Evolutionary conservation across 1,284 basidiomycete genomes (phyloP).

Genomic region (Tranzscheliella williamsii): DNA sequence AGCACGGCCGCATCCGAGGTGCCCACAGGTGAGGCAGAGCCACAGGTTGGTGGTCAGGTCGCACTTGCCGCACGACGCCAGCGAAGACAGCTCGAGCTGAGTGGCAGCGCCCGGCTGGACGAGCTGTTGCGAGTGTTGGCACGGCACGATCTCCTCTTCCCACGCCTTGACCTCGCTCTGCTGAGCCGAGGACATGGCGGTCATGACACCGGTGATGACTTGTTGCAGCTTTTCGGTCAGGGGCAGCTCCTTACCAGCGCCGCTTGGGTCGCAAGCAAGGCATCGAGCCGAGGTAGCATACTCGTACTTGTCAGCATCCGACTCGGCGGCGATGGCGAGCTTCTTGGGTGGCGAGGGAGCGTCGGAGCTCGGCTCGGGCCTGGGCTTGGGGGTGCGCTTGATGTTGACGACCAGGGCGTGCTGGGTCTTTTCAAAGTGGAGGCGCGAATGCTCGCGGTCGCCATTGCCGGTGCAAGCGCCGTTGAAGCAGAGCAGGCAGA

Average conservation of each 20-base stretch:
- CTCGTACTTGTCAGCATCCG: conserved; percentile 86
- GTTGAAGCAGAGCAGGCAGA: conserved; percentile 91
- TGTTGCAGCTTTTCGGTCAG: conserved; percentile 61
- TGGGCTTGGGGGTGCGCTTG: conserved; percentile 69
- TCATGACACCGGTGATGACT: conserved; percentile 75
- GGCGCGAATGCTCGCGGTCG: conserved; percentile 46
- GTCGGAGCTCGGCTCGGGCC: conserved; percentile 1
- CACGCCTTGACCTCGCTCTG: conserved; percentile 94
- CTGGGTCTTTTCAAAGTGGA: conserved; percentile 64
- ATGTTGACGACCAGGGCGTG: conserved; percentile 83
- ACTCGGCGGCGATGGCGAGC: conserved; percentile 79
- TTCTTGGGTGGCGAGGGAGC: conserved; percentile 69
- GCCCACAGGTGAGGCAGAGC: conserved; percentile 89
- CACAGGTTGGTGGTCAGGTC: conserved; percentile 72
- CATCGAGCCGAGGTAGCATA: conserved; percentile 73
- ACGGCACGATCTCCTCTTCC: conserved; percentile 89
- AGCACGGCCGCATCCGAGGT: conserved; percentile 85
- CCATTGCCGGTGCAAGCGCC: conserved; percentile 65
- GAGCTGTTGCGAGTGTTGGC: conserved; percentile 82
- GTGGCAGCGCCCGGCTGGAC: conserved; percentile 63
- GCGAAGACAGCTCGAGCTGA: conserved; percentile 39
- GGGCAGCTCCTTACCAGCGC: conserved; percentile 66
- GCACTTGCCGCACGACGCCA: conserved; percentile 45
- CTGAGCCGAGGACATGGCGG: conserved; percentile 81
- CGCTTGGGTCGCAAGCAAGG: conserved; percentile 65